Base-by-base conservation (phyloP, 1,284 basidiomycete species). In the Cystobasidium slooffiae region DNA sequence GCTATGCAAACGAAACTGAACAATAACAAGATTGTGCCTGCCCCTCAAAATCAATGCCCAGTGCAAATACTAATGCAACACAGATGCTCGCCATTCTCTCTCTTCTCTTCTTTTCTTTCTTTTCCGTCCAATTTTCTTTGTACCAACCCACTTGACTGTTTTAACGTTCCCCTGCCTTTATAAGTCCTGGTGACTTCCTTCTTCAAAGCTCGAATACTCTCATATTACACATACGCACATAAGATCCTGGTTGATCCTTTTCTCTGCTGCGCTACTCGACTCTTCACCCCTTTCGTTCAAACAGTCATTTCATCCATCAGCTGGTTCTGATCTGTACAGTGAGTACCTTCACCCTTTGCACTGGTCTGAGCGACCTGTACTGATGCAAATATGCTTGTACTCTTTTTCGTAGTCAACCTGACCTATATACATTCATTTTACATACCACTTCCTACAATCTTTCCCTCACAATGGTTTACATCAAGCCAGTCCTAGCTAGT, bases 401-500 rank as follows among this genome's bases (percentile, higher is more conserved):
- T 63, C 61, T 63, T 41, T n/a, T 3, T 46, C 1, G 7, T 47
- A 66, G 64, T 39, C 46, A 51, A 53, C 46, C 64, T 66, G 61
- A 63, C 61, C 64, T 66, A 66, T 5, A 52, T 53, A 66, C 64
- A 52, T 39, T 53, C 55, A 37, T 43, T 43, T 8, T 31, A 55
- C 43, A 20, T 22, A 22, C 22, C 9, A 52, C 64, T 46, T 41
- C 12, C 39, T 31, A 31, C 31, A 31, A 31, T 2, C 18, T 49
- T 46, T 61, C 65, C 20, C 46, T 39, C 41, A 72, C 24, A 16
- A 72, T 72, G 68, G 68, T 72, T 49, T 53, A 63, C 16, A 43
- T 72, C 49, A 62, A 63, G n/a, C 39, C 58, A 47, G 47, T 47
- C 37, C 59, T 62, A 43, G 44, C 49, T 14, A 20, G 56, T 3